Conservation (phyloP, 2,329 filamentous ascomycete species). For the Colletotrichum melonis region DNA sequence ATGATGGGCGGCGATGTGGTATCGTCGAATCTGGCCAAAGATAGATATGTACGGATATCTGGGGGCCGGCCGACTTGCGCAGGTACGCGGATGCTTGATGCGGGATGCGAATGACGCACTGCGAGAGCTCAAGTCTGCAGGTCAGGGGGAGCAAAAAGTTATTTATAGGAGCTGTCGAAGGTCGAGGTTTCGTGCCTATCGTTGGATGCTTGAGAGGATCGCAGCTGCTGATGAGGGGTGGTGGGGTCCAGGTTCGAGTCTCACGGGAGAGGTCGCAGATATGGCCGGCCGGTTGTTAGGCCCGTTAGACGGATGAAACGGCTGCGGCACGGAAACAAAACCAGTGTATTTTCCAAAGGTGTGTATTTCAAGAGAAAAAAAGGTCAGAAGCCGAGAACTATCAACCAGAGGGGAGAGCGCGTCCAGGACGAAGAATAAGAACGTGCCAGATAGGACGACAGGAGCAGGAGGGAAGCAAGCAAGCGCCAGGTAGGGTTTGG, state of each 20-base stretch:
- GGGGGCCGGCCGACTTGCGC: slow-evolving; percentile 32
- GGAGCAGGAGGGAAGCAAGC: background rate
- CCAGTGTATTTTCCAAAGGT: background rate
- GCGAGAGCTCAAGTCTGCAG: slow-evolving; percentile 31
- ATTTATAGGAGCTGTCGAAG: slow-evolving; percentile 41
- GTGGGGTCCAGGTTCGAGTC: slow-evolving; percentile 31
- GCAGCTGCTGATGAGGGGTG: slow-evolving; percentile 31
- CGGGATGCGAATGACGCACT: slow-evolving; percentile 31
- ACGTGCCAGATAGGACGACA: slow-evolving; percentile 28
- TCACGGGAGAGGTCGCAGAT: slow-evolving; percentile 31
- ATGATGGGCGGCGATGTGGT: slow-evolving; percentile 49
- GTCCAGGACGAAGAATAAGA: slow-evolving; percentile 25
- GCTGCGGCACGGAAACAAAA: slow-evolving; percentile 17
- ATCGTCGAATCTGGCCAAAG: background rate
- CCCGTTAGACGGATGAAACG: slow-evolving; percentile 25
- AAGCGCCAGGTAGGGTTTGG: slow-evolving; percentile 25
- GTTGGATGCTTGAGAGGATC: slow-evolving; percentile 28
- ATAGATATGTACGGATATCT: slow-evolving; percentile 17
- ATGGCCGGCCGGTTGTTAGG: slow-evolving; percentile 29
- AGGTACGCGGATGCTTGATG: slow-evolving; percentile 37
- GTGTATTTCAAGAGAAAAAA: background rate
- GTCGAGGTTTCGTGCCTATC: slow-evolving; percentile 32
- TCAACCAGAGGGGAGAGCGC: slow-evolving; percentile 6
- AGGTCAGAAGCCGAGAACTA: background rate
- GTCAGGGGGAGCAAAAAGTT: slow-evolving; percentile 31